Conservation (phyloP, 2,329 filamentous ascomycete species). For the Sphaceloma murrayae region DNA sequence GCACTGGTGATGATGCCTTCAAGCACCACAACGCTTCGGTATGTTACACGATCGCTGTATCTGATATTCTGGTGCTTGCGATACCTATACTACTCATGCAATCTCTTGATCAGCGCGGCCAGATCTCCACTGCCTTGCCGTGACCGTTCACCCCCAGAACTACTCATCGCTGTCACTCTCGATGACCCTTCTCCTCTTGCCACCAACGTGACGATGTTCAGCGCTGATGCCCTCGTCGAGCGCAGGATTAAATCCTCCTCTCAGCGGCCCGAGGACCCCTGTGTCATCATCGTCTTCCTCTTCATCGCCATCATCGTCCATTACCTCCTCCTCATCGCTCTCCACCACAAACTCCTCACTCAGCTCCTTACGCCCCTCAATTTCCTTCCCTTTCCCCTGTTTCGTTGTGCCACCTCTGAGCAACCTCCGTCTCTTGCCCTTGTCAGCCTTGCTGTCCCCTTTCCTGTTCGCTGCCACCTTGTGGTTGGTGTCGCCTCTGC, state of each 20-base stretch:
- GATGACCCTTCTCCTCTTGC: conserved; percentile 16
- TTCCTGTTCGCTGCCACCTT: conserved; percentile 11
- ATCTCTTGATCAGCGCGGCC: too few species aligned
- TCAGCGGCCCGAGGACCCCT: not conserved
- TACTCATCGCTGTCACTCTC: conserved; percentile 19
- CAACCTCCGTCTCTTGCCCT: too few species aligned
- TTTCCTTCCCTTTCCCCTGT: conserved; percentile 3
- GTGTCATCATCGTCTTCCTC: not conserved
- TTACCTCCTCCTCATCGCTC: conserved; percentile 17
- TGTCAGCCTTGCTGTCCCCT: conserved; percentile 1
- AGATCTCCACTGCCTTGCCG: too few species aligned
- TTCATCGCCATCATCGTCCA: not conserved
- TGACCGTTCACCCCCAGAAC: not conserved
- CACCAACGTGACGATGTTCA: conserved; percentile 3
- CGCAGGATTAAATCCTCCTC: not conserved
- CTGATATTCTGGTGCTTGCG: too few species aligned
- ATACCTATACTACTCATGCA: too few species aligned
- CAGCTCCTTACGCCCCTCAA: conserved; percentile 7
- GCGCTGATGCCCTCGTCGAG: conserved; percentile 4
- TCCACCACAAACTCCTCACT: conserved; percentile 17
- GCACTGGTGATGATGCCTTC: too few species aligned
- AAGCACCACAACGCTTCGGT: too few species aligned
- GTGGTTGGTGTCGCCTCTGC: not conserved
- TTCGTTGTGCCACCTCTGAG: too few species aligned
- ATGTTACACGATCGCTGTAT: too few species aligned